A percentile compares a stretch with the other conserved stretches of the same genome.
Evolutionary conservation across 148 eudicot genomes (phyloP).

Genomic region (Silene latifolia): DNA sequence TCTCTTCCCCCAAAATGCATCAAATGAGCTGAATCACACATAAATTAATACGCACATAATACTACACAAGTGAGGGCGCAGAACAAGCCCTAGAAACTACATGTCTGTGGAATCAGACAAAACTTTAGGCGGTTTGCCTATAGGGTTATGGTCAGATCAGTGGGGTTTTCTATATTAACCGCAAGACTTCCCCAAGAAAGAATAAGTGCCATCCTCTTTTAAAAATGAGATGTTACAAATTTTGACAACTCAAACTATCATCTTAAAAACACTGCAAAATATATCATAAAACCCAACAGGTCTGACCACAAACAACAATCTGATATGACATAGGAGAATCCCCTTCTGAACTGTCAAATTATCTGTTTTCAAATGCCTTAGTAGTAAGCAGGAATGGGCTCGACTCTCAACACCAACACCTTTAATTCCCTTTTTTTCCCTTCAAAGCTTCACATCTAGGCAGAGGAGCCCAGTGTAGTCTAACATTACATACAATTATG

Average conservation of each 20-base stretch:
- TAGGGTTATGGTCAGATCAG: no score
- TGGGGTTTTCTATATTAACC: no score
- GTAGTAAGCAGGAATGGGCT: background rate
- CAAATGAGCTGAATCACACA: background rate
- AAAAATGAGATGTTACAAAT: background rate
- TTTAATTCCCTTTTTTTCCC: background rate
- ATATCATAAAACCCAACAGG: background rate
- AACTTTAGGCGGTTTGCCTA: no score
- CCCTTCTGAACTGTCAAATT: background rate
- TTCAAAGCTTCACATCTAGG: conserved; percentile 4
- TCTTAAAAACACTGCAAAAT: no score
- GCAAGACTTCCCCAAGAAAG: background rate
- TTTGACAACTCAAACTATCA: background rate
- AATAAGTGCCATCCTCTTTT: background rate
- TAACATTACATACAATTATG: background rate
- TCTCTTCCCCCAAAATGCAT: background rate
- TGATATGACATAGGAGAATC: background rate
- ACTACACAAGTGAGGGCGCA: background rate
- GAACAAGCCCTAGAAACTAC: background rate
- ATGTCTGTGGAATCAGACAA: background rate
- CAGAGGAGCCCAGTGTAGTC: background rate
- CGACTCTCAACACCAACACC: background rate
- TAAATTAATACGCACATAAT: background rate
- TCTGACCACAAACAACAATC: background rate
- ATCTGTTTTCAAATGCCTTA: background rate